These are phyloP conservation scores for Aspergillus uvarum DNA, from an alignment of 2,329 filamentous ascomycete species.

Conservation along the genomic window DNA sequence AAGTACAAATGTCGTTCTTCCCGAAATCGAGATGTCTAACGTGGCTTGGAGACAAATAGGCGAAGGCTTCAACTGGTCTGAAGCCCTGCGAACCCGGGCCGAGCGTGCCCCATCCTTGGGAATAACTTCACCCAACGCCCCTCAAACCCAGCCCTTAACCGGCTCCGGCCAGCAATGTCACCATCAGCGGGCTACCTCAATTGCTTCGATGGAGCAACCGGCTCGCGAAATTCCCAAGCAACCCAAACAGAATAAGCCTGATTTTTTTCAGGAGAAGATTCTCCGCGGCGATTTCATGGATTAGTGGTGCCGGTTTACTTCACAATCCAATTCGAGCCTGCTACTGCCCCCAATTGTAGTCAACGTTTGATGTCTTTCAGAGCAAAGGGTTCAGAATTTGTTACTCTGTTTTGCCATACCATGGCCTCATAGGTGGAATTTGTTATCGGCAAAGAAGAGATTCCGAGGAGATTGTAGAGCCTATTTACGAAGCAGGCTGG, in stretches of 20 bases:
- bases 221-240: conserved; percentile 46
- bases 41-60: conserved; percentile 57
- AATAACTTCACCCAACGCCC: conserved; percentile 28
- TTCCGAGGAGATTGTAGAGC: no score
- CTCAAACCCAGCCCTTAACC: conserved; percentile 41
- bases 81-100: conserved; percentile 88
- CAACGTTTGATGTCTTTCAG: background rate
- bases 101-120: conserved; percentile 66
- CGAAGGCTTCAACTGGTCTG: conserved; percentile 96
- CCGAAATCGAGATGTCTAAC: conserved; percentile 44
- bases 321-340: background rate
- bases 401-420: no score
- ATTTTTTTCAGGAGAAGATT: conserved; percentile 95
- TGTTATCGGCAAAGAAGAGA: no score
- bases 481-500: no score
- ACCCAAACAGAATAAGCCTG: conserved; percentile 67
- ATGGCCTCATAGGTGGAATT: no score
- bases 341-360: background rate
- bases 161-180: conserved; percentile 47
- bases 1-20: conserved; percentile 38
- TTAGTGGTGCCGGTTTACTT: conserved; percentile 39
- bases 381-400: no score
- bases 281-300: conserved; percentile 99
- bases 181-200: conserved; percentile 43
- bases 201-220: conserved; percentile 59